These are phyloP conservation scores for Salvia splendens DNA, from an alignment of 257 asterid genomes.

Conservation along the genomic window DNA sequence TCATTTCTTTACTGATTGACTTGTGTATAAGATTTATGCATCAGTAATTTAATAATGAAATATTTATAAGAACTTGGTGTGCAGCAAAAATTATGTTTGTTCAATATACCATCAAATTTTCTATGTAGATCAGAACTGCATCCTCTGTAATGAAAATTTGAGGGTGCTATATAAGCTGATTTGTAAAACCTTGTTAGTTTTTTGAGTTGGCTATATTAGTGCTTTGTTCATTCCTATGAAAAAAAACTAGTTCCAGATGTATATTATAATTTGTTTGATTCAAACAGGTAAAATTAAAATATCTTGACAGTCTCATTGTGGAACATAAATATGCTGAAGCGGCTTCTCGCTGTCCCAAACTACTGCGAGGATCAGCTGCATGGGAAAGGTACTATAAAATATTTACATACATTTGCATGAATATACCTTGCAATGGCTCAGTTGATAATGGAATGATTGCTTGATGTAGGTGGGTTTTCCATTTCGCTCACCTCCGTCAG, in stretches of 20 bases:
- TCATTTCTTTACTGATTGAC: conserved; percentile 3
- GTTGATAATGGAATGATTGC: conserved; percentile 28
- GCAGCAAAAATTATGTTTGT: conserved; percentile 9
- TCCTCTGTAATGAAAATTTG: conserved; percentile 12
- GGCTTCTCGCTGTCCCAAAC: conserved; percentile 90
- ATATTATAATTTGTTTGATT: conserved; percentile 32
- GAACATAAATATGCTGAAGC: conserved; percentile 97
- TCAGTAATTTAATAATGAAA: neutral
- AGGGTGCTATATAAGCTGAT: conserved; percentile 16
- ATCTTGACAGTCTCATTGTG: conserved; percentile 94
- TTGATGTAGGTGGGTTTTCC: conserved; percentile 87
- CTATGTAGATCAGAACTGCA: conserved; percentile 14
- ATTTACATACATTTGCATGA: conserved; percentile 9
- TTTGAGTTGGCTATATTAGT: conserved; percentile 13
- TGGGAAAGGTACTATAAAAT: conserved; percentile 82
- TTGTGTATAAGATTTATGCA: conserved; percentile 1
- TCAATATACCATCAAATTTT: conserved; percentile 21
- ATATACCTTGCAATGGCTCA: conserved; percentile 12
- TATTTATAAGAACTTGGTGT: neutral
- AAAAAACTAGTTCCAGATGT: conserved; percentile 15
- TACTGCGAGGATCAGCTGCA: conserved; percentile 89
- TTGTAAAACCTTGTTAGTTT: conserved; percentile 7
- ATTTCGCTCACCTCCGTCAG: conserved; percentile 97
- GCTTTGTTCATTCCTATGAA: conserved; percentile 12
- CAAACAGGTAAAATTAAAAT: conserved; percentile 83